Base-by-base conservation (phyloP, 805 yeast genomes). In the Suhomyces tanzawaensis region DNA sequence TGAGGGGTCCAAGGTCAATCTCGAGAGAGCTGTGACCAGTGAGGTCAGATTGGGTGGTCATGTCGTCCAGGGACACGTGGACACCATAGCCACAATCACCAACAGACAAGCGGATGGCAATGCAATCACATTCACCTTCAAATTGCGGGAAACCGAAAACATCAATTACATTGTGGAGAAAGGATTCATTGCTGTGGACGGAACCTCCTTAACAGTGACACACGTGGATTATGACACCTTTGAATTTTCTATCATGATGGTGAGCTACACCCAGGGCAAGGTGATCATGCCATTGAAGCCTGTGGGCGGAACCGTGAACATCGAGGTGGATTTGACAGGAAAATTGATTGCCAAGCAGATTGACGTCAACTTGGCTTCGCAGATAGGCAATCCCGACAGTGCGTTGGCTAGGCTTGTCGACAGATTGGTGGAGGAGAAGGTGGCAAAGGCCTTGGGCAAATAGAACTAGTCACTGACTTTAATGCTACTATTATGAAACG, bases 41-140 rank as follows among this genome's bases (percentile, higher is more conserved):
- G 87, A 85, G 37, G 86, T 81, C 5, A 71, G 99, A 46, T 79
- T 90, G 53, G 99, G 99, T 17, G 99, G 99, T 1, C 99, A 93
- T 61, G 78, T 91, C 46, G 99, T 93, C 2, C 99, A 93, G 54
- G 99, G 99, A 4, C 99, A 93, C 65, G 88, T 93, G 19, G 99
- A 93, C 58, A 86, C 96, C 0, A 73, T 82, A 24, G 96, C 96
- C 2, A 60, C 58, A 24, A 82, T 91, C 27, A 71, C 74, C 1
- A 58, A 62, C 0, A 71, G 62, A 19, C 61, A 47, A 7, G 64
- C 75, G 1, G 97, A 90, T 53, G 84, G 80, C 1, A 86, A 88
- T 58, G 82, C 98, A 1, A 66, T 88, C 23, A 71, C 82, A 3
- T 84, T 80, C 58, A 83, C 86, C 3, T 90, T 91, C 62, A 61